phyloP scores from a whole-genome alignment of 176 grass and related monocot species.

The Secale cereale region DNA sequence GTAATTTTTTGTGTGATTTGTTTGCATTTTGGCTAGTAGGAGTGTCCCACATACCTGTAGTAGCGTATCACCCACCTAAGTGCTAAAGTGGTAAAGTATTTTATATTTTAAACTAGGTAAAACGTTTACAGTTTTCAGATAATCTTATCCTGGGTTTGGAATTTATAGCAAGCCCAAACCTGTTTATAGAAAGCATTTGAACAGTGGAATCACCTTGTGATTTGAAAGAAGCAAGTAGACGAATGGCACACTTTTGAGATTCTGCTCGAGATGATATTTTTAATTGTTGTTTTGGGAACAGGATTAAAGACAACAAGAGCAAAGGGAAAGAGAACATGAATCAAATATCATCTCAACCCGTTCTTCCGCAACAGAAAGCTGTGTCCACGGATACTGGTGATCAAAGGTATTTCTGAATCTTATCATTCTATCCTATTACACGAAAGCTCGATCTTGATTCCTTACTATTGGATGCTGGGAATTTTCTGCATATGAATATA shows the following conservation, averaged over 20 bases:
- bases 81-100: neutral
- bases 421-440: neutral
- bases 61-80: neutral
- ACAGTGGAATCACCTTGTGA: neutral
- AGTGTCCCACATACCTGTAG: neutral
- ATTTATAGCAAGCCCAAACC: neutral
- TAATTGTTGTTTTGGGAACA: neutral
- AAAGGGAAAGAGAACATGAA: constrained; percentile 1
- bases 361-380: constrained; percentile 2
- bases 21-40: neutral
- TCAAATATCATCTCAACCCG: neutral
- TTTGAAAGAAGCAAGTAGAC: neutral
- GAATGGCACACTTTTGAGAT: neutral
- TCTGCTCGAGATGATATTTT: neutral
- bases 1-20: neutral
- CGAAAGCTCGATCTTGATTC: neutral
- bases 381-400: neutral
- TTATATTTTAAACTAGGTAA: neutral
- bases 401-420: constrained; percentile 12
- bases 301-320: neutral
- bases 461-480: neutral
- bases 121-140: neutral
- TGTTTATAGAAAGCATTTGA: neutral
- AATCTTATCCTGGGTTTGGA: neutral
- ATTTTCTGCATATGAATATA: neutral